A percentile compares a stretch with the other conserved stretches of the same genome.
These are phyloP conservation scores for Chenopodium album DNA, from an alignment of 148 eudicot genomes.

Conservation along the genomic window DNA sequence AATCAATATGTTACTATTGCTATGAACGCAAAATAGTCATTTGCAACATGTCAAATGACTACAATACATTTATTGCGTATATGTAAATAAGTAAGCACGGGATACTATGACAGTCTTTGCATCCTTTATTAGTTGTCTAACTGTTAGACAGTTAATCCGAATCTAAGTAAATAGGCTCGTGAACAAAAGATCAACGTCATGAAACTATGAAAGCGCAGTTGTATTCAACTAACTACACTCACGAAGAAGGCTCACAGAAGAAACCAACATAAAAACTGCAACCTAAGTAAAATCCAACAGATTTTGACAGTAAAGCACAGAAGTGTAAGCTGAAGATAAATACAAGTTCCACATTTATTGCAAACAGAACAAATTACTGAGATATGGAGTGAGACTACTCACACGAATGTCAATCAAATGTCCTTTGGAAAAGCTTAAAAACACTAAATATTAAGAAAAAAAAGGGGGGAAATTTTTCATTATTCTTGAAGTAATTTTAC, in stretches of 20 bases:
- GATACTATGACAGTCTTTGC: background rate
- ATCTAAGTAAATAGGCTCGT: background rate
- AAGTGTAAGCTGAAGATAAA: background rate
- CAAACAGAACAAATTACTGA: constrained; percentile 17
- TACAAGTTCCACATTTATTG: constrained; percentile 13
- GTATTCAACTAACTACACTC: no score
- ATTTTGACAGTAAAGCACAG: constrained; percentile 19
- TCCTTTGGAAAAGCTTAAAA: background rate
- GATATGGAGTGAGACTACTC: constrained; percentile 26
- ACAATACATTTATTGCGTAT: no score
- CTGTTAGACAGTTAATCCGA: no score
- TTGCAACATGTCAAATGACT: background rate
- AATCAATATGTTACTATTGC: background rate
- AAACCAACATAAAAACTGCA: background rate
- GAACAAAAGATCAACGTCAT: background rate
- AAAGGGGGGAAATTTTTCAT: background rate
- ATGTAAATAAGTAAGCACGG: no score
- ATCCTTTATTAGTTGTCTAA: background rate
- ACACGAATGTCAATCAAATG: constrained; percentile 4
- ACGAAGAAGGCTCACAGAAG: background rate
- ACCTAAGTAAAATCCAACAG: constrained; percentile 22
- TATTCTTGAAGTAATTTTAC: background rate
- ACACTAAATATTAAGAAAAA: background rate
- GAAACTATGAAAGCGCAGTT: no score
- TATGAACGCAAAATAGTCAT: no score